Conservation (phyloP, 176 grass and related monocot genomes). For the Juncus inflexus region DNA sequence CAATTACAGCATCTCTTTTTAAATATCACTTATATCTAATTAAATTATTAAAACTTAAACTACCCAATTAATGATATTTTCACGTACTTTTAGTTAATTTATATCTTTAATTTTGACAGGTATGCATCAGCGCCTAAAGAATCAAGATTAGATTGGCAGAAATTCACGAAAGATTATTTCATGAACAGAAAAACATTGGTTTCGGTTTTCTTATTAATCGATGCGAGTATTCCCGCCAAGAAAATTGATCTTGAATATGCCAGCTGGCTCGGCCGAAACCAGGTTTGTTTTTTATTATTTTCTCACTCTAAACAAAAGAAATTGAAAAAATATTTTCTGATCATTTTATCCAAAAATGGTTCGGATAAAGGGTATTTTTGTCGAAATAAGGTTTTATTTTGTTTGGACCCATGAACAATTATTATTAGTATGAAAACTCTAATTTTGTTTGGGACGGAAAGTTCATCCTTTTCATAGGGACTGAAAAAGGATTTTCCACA, state of each 20-base stretch:
- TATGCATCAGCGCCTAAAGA: slow-evolving; percentile 93
- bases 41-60: too few relatives aligned
- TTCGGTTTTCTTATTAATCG: slow-evolving; percentile 89
- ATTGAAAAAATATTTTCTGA: too few relatives aligned
- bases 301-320: too few relatives aligned
- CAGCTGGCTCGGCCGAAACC: slow-evolving; percentile 95
- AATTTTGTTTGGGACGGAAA: too few relatives aligned
- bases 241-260: slow-evolving; percentile 99
- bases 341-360: too few relatives aligned
- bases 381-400: too few relatives aligned
- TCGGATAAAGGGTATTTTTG: too few relatives aligned
- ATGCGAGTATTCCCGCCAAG: slow-evolving; percentile 96
- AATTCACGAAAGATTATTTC: slow-evolving; percentile 94
- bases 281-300: slow-evolving; percentile 30
- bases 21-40: background rate
- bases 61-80: background rate
- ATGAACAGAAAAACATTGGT: slow-evolving; percentile 62
- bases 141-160: slow-evolving; percentile 63
- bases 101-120: slow-evolving; percentile 39
- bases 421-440: too few relatives aligned
- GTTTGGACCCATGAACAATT: too few relatives aligned
- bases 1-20: background rate
- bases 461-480: too few relatives aligned
- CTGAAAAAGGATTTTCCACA: too few relatives aligned
- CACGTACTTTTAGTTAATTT: background rate